Base-by-base conservation (phyloP, 75 land plant genomes). In the Sequoiadendron giganteum region DNA sequence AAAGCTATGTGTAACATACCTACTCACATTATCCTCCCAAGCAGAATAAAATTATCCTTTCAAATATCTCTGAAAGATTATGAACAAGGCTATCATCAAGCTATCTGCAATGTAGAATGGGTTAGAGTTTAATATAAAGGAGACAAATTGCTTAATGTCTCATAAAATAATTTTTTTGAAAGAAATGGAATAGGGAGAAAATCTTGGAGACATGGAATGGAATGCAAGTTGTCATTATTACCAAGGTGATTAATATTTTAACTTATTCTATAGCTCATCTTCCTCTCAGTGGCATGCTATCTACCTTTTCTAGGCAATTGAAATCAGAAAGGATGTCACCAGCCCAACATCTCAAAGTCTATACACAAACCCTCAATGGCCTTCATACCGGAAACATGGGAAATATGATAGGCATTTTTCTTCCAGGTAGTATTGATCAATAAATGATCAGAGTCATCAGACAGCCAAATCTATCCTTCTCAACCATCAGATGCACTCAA, bases 231-330 rank as follows among this genome's bases (percentile, higher is more conserved):
- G 78, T 32, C 13, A 30, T 75, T 75, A 54, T 58, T 58, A 58
- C 25, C 19, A 18, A 58, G 25, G 25, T 19, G 65, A 25, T 58
- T 21, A 5, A 58, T 58, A 58, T 58, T 18, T 58, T 58, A 36
- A 58, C 25, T 58, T 58, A 58, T 58, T 77, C 80, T 38, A 16
- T 77, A 18, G 4, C 16, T 77, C 80, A 36, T 77, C 21, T 77
- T 77, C 16, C 25, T 77, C 15, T 77, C 18, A 77, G 36, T 77
- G 42, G 80, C 80, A 77, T 77, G 80, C 80, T 36, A 77, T 77
- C 42, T 38, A 77, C 15, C 80, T 8, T 15, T 75, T 34, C 77
- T 75, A 30, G 77, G 34, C 34, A 32, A 34, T 75, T 30, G 34
- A 32, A 75, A 75, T 34, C 38, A 2, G 2, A 30, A 30, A 16